A percentile compares a stretch with the other conserved stretches of the same genome.
phyloP scores from a whole-genome alignment of 345 rosid genomes.

The Theobroma cacao region DNA sequence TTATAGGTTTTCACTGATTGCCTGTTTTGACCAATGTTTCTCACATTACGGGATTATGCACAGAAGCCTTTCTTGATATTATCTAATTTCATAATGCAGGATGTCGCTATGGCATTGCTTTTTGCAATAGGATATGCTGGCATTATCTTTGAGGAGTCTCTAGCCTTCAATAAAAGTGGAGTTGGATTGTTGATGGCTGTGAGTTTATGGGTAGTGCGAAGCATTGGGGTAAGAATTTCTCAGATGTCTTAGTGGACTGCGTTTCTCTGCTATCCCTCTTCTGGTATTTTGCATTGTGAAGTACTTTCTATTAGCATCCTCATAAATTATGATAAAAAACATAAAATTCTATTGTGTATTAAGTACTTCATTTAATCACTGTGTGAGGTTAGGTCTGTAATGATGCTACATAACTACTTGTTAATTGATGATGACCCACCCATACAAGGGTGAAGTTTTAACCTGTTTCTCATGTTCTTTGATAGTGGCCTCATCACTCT shows the following conservation, averaged over 20 bases:
- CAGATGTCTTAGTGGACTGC: neutral
- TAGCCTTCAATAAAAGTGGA: conserved; percentile 95
- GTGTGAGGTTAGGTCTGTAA: neutral
- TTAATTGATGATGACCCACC: neutral
- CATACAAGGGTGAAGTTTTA: neutral
- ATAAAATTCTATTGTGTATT: neutral
- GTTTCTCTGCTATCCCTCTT: neutral
- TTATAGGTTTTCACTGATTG: neutral
- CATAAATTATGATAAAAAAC: neutral
- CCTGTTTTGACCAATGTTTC: neutral
- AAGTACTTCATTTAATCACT: neutral
- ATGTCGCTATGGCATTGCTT: conserved; percentile 90
- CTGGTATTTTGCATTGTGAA: neutral
- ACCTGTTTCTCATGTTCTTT: neutral
- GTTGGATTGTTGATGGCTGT: conserved; percentile 97
- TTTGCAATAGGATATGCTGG: conserved; percentile 87
- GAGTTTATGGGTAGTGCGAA: conserved; percentile 86
- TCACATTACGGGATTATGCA: neutral
- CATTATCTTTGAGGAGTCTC: conserved; percentile 87
- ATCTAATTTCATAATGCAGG: conserved; percentile 49
- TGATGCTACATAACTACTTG: neutral
- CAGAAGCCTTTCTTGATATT: conserved; percentile 14
- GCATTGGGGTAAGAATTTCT: conserved; percentile 69
- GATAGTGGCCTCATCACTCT: neutral
- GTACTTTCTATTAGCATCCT: neutral